Evolutionary conservation across 805 yeast genomes (phyloP), one percentile per base, ranked within the genome.

Genomic region (Dipodascopsis tothii): DNA sequence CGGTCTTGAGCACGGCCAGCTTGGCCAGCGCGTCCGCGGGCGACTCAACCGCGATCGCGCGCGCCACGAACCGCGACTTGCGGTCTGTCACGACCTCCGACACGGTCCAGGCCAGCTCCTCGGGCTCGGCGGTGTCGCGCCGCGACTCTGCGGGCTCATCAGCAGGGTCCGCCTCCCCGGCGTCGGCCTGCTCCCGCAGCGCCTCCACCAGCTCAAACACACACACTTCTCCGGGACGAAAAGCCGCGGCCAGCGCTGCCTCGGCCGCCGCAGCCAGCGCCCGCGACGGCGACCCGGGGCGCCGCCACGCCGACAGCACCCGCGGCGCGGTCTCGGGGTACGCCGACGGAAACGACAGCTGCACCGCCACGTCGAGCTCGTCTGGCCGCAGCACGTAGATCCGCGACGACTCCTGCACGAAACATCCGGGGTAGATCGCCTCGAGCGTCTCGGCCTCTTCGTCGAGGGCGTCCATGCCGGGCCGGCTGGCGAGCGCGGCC

Each of bases 361-460:
- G 80, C n/a, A 85, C 64, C 2, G 62, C 61, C 37, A 81, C 69
- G 40, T 75, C 50, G 17, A 37, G 44, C 14, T 43, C 44, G 3
- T 54, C 51, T 5, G 51, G 51, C 0, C 77, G 62, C 21, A 65
- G 64, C 11, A 81, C 67, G 36, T 73, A 73, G 5, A 74, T 63
- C 5, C 66, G 59, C 1, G 56, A 48, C 4, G 63, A 53, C 43
- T 54, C 50, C 30, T 52, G 48, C 21, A 54, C 62, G 28, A 78
- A 60, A 33, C 77, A 69, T 14, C 72, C 83, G 1, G 95, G 96
- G 58, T 77, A 90, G 9, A 92, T 90, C 3, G 96, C 92, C 44
- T 84, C 82, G 7, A 90, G 78, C 9, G 95, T 90, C 33, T 75
- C 78, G 17, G 85, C 63, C 58, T 90, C 98, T 43, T 85, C 92